A percentile compares a stretch with the other conserved stretches of the same genome.
These are phyloP conservation scores for Colletotrichum tabaci DNA, from an alignment of 2,329 filamentous ascomycete genomes.

Conservation along the genomic window DNA sequence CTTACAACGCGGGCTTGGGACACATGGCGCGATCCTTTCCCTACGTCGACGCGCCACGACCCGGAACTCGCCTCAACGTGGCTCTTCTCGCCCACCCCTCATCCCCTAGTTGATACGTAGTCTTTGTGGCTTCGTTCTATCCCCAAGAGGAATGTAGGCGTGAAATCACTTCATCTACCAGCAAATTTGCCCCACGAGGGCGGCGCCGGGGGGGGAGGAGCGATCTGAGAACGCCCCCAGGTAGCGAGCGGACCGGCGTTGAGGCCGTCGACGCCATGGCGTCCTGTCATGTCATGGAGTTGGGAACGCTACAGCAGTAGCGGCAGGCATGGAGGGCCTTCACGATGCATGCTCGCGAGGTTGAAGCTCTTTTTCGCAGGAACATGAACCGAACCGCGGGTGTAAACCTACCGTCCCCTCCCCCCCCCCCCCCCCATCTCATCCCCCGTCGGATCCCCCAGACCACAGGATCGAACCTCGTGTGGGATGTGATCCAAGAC, in stretches of 20 bases:
- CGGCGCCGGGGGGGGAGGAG: no score
- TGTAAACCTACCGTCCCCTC: background rate
- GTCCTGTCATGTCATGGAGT: background rate
- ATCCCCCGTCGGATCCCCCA: no score
- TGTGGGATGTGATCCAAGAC: constrained; percentile 35
- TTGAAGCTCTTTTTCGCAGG: no score
- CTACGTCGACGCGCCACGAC: background rate
- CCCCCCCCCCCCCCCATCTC: no score
- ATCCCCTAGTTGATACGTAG: no score
- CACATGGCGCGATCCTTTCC: constrained; percentile 4
- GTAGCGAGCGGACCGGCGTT: constrained; percentile 6
- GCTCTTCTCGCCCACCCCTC: background rate
- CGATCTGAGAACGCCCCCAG: background rate
- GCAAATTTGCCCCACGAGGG: background rate
- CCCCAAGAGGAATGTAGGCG: constrained; percentile 9
- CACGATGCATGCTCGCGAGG: no score
- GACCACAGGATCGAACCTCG: constrained; percentile 27
- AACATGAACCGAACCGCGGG: constrained; percentile 6
- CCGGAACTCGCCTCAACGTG: constrained; percentile 28
- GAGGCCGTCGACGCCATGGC: constrained; percentile 8
- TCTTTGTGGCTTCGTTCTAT: no score
- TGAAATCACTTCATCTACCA: constrained; percentile 17
- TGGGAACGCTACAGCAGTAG: no score
- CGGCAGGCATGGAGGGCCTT: no score
- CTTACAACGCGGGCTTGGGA: constrained; percentile 15